Evolutionary conservation across 2,329 filamentous ascomycete genomes (phyloP), one percentile per base, ranked within the genome.

Genomic region (Alternaria sp.): DNA sequence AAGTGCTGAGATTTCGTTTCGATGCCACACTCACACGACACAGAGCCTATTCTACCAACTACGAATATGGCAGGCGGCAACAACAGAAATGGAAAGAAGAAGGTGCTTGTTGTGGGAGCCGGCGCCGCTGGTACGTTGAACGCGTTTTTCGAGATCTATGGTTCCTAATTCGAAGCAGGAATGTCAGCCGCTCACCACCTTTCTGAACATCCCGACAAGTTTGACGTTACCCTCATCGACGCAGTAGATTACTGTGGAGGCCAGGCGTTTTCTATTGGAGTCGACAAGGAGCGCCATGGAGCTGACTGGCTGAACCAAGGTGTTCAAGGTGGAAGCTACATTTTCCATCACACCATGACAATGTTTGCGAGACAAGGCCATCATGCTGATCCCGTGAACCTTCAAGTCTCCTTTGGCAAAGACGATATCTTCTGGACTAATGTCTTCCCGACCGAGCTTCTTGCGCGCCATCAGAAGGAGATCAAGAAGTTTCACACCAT

Each of bases 131-230:
- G 79, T 80, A 71, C 40, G 66, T 66, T 52, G 20, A 28, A 25
- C 5, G 30, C 20, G 16, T 2, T 8, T 30, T 38, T 44, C 10
- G 3, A 25, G 10, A 27, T 34, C 18, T 20, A 38, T 34, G 53
- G 55, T 14, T 4, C 20, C 25, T 60, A 16, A 55, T 16, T 38
- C 11, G 41, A 40, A 18, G n/a, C 52, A 84, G 83, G 82, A 67
- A 85, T 84, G 88, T 87, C 87, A 56, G 91, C 89, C 74, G 89
- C 89, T 11, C 84, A 89, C 30, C 89, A 89, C 30, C 83, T 92
- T 28, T 84, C 88, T 48, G 85, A 90, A 49, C 88, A 91, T 64
- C 86, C 86, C 0, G 85, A 90, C 38, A 85, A 85, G 64, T 92
- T 89, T 78, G 84, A 87, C 44, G 83, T 92, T 12, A 65, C 63